These are phyloP conservation scores for Acanthamoeba culbertsoni DNA, from an alignment of 208 protist genomes.

Conservation along the genomic window DNA sequence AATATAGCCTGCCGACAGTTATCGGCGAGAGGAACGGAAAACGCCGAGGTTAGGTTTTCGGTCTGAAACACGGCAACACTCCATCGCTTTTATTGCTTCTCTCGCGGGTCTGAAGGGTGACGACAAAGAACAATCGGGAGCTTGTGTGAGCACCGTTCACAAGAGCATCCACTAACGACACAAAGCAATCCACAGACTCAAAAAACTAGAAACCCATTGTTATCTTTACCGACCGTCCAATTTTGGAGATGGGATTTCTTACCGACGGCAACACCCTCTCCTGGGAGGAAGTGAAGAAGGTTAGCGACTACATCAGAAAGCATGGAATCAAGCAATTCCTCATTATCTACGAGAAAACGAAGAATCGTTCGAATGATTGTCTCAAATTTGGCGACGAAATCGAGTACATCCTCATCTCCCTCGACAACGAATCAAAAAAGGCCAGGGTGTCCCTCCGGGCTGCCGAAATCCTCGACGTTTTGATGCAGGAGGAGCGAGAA, in stretches of 20 bases:
- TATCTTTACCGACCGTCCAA: no score
- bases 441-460: slow-evolving; percentile 56
- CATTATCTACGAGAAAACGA: slow-evolving; percentile 86
- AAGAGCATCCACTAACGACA: no score
- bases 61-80: no score
- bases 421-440: slow-evolving; percentile 54
- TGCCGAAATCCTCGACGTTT: slow-evolving; percentile 62
- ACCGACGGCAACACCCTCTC: slow-evolving; percentile 65
- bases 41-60: no score
- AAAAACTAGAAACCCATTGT: no score
- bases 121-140: no score
- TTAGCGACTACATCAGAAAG: slow-evolving; percentile 84
- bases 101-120: no score
- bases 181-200: no score
- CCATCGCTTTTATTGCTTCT: no score
- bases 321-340: slow-evolving; percentile 95
- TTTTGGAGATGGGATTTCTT: slow-evolving; percentile 79
- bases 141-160: no score
- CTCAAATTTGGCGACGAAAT: slow-evolving; percentile 95
- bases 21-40: no score
- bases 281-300: slow-evolving; percentile 65
- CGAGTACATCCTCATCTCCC: slow-evolving; percentile 86
- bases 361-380: slow-evolving; percentile 80
- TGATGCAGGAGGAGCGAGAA: not conserved
- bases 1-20: no score